Evolutionary conservation across 164 flowering plant species (phyloP).

Genomic region (Hamamelis virginiana): DNA sequence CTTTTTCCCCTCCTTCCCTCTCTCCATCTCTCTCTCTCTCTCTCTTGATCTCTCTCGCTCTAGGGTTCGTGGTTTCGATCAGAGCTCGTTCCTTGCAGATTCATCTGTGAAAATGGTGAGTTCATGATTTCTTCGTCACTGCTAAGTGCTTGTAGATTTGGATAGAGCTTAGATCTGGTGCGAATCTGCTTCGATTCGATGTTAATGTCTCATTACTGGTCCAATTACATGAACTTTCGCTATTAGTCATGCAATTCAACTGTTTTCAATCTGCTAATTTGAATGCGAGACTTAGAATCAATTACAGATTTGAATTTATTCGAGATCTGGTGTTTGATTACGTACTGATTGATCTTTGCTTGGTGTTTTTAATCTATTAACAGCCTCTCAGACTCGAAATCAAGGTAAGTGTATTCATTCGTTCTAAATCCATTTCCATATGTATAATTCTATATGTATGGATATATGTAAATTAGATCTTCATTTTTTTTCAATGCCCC

Average conservation of each 20-base stretch:
- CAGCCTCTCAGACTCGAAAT: constrained; percentile 96
- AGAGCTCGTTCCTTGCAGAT: constrained; percentile 1
- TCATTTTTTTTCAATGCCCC: neutral
- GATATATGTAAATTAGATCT: neutral
- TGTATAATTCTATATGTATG: neutral
- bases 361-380: constrained; percentile 17
- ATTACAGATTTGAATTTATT: constrained; percentile 3
- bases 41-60: constrained; percentile 10
- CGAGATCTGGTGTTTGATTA: constrained; percentile 23
- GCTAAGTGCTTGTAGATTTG: neutral
- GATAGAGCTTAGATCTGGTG: constrained; percentile 32
- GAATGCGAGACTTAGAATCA: neutral
- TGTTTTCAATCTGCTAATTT: neutral
- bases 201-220: neutral
- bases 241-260: neutral
- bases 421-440: neutral
- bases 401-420: constrained; percentile 53
- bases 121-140: neutral
- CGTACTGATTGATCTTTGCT: constrained; percentile 20
- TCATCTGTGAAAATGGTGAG: constrained; percentile 38
- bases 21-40: neutral
- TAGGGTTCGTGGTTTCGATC: constrained; percentile 7
- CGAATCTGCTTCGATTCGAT: constrained; percentile 19
- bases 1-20: neutral
- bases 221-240: neutral